These are phyloP conservation scores for Pleurotus sapidus DNA, from an alignment of 768 basidiomycete genomes.

Conservation along the genomic window DNA sequence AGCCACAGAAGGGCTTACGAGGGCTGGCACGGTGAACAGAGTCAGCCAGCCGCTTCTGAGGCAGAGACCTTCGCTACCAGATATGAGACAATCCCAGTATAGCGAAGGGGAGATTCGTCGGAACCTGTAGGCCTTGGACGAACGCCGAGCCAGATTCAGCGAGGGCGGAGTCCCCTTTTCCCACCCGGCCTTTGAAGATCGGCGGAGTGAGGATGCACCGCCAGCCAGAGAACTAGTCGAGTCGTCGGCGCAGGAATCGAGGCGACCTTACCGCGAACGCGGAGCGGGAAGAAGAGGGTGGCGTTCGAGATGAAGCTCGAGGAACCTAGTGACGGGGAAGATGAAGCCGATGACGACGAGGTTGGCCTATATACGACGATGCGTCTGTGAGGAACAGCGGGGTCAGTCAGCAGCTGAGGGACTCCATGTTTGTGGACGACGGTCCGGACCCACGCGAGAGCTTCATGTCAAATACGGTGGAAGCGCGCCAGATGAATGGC, in stretches of 20 bases:
- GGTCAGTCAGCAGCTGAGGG: neutral
- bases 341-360: constrained; percentile 20
- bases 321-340: constrained; percentile 17
- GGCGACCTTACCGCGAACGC: neutral
- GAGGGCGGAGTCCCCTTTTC: constrained; percentile 54
- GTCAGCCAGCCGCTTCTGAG: too few species aligned
- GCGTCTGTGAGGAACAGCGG: neutral
- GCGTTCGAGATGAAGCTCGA: too few species aligned
- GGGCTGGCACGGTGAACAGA: too few species aligned
- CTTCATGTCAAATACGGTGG: neutral
- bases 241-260: too few species aligned
- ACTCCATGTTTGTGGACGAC: neutral
- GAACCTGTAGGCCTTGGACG: neutral
- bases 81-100: too few species aligned
- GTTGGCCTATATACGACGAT: constrained; percentile 26
- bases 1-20: too few species aligned
- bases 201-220: constrained; percentile 13
- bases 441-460: neutral
- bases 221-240: too few species aligned
- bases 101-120: too few species aligned
- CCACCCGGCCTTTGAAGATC: constrained; percentile 35
- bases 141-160: constrained; percentile 23
- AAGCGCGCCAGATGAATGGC: neutral
- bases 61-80: too few species aligned
- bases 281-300: too few species aligned